These are phyloP conservation scores for Hypoxylon sp. DNA, from an alignment of 2,329 filamentous ascomycete genomes.

Conservation along the genomic window DNA sequence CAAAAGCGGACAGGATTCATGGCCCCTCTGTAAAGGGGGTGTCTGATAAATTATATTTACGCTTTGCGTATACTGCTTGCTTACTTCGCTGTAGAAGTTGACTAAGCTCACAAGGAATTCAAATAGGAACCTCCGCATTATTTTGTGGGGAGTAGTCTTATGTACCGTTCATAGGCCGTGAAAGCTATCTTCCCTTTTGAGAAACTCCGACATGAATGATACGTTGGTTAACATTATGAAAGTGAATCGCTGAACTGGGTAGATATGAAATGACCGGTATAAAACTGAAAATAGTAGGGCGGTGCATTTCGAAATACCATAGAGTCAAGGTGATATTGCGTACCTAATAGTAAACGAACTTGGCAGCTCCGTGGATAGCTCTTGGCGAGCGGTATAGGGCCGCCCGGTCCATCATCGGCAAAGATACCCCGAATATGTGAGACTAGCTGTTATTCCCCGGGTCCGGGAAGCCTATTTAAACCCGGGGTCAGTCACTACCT, in stretches of 20 bases:
- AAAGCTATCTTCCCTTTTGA: conserved; percentile 11
- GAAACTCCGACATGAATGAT: conserved; percentile 31
- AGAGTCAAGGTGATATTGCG: neutral
- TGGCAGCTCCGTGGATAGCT: conserved; percentile 27
- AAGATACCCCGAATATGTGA: conserved; percentile 13
- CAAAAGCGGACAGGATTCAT: too few relatives aligned
- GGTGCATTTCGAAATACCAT: neutral
- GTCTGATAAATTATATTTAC: too few relatives aligned
- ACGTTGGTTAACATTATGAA: neutral
- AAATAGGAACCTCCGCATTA: conserved; percentile 32
- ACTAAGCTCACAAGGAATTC: conserved; percentile 2
- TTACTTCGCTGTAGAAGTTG: neutral
- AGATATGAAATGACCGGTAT: neutral
- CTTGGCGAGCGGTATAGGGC: conserved; percentile 23
- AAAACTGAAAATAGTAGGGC: neutral
- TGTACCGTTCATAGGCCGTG: neutral
- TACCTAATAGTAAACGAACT: conserved; percentile 17
- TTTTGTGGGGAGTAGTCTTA: neutral
- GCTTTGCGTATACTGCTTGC: neutral
- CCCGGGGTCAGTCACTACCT: neutral
- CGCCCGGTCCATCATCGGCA: conserved; percentile 41
- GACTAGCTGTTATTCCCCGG: conserved; percentile 1
- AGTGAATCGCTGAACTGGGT: neutral
- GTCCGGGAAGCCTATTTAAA: conserved; percentile 25
- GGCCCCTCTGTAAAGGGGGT: too few relatives aligned